phyloP scores from a whole-genome alignment of 768 basidiomycete species.

The Leccinum broughii region DNA sequence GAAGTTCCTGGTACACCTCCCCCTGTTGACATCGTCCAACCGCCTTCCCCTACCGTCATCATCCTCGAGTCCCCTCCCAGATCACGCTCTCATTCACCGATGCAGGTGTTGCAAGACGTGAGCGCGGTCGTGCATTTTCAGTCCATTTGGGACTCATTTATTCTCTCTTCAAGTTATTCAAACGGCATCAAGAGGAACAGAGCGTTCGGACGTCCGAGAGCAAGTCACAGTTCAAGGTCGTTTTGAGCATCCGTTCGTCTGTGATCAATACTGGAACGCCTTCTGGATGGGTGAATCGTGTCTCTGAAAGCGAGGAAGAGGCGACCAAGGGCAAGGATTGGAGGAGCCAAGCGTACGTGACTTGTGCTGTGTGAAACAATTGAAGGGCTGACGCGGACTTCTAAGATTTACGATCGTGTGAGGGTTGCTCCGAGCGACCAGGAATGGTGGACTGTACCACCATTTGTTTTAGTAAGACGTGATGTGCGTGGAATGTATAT shows the following conservation, averaged over 20 bases:
- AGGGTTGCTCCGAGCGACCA: background rate
- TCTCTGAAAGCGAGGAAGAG: slow-evolving; percentile 41
- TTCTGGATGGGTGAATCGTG: slow-evolving; percentile 70
- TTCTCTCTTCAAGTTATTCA: slow-evolving; percentile 48
- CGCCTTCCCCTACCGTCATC: too few species aligned
- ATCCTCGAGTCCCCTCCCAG: too few species aligned
- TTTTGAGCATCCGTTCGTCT: slow-evolving; percentile 67
- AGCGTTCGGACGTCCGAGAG: slow-evolving; percentile 38
- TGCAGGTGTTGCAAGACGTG: slow-evolving; percentile 62
- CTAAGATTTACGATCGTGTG: slow-evolving; percentile 19
- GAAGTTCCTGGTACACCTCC: too few species aligned
- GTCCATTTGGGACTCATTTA: background rate
- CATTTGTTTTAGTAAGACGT: background rate
- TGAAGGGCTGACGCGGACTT: slow-evolving; percentile 1
- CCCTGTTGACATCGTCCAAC: too few species aligned
- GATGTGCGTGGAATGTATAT: background rate
- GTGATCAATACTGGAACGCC: slow-evolving; percentile 67
- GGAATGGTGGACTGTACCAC: background rate
- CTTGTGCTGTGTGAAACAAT: background rate
- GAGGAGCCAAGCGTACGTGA: slow-evolving; percentile 50
- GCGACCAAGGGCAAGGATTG: slow-evolving; percentile 48
- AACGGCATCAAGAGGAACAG: slow-evolving; percentile 54
- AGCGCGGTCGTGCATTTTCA: slow-evolving; percentile 7
- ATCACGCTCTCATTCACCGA: slow-evolving; percentile 5
- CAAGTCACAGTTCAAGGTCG: slow-evolving; percentile 78